Percentiles rank a stretch among this genome's conserved stretches.
Conservation (phyloP, 2,329 filamentous ascomycete species). For the Fusarium udum region DNA sequence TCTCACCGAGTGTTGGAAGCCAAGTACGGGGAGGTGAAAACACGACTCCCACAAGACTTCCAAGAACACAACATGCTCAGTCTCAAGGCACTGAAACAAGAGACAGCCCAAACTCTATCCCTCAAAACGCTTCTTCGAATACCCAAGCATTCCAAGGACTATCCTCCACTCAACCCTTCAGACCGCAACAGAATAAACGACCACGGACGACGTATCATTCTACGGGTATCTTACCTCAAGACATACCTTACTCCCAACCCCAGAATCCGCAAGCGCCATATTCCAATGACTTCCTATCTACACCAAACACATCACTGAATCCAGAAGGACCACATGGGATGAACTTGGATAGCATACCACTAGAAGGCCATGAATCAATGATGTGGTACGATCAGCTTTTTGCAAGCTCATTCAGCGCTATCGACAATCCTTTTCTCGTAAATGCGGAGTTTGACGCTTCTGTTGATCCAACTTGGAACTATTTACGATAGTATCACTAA, state of each 20-base stretch:
- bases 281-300: not conserved
- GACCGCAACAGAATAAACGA: conserved; percentile 2
- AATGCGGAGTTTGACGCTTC: conserved; percentile 47
- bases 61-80: not conserved
- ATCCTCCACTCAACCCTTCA: not conserved
- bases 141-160: not conserved
- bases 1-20: not conserved
- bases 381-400: conserved; percentile 50
- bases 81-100: not conserved
- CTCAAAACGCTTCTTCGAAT: not conserved
- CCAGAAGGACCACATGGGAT: not conserved
- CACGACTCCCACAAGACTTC: not conserved
- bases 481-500: conserved; percentile 27
- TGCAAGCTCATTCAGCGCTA: conserved; percentile 47
- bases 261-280: not conserved
- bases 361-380: conserved; percentile 48
- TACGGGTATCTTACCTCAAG: not conserved
- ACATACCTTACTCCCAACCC: not conserved
- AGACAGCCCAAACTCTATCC: not conserved
- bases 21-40: not conserved
- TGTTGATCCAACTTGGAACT: conserved; percentile 47
- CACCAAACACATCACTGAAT: not conserved
- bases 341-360: conserved; percentile 17
- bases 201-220: not conserved
- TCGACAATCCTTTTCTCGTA: conserved; percentile 47